These are phyloP conservation scores for Cercospora berteroae DNA, from an alignment of 2,329 filamentous ascomycete species.

Conservation along the genomic window DNA sequence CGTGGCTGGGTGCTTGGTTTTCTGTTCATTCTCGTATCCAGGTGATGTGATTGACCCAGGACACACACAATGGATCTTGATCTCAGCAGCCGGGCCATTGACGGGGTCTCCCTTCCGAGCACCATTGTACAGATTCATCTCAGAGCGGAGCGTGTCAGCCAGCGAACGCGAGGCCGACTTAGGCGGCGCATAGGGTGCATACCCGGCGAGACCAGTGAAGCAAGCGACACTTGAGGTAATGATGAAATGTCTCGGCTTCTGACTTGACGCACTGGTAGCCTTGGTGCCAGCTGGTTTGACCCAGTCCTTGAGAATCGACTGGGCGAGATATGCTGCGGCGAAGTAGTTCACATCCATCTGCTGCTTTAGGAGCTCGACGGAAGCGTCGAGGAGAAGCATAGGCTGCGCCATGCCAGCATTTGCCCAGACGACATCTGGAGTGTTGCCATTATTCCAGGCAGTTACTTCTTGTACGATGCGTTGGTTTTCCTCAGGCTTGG, in stretches of 20 bases:
- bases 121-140: slow-evolving; percentile 81
- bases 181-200: slow-evolving; percentile 75
- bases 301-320: slow-evolving; percentile 75
- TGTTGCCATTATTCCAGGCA: slow-evolving; percentile 69
- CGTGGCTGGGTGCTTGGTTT: slow-evolving; percentile 76
- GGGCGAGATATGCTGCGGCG: slow-evolving; percentile 80
- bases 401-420: slow-evolving; percentile 74
- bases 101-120: slow-evolving; percentile 43
- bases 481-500: slow-evolving; percentile 65
- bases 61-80: slow-evolving; percentile 77
- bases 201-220: slow-evolving; percentile 76
- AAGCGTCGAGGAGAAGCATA: slow-evolving; percentile 72
- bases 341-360: slow-evolving; percentile 96
- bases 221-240: slow-evolving; percentile 78
- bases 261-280: slow-evolving; percentile 14
- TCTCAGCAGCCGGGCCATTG: slow-evolving; percentile 57
- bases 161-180: slow-evolving; percentile 84
- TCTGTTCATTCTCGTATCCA: slow-evolving; percentile 72
- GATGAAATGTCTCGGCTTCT: slow-evolving; percentile 70
- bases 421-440: slow-evolving; percentile 89
- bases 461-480: slow-evolving; percentile 69
- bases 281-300: slow-evolving; percentile 49
- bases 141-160: slow-evolving; percentile 78
- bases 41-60: slow-evolving; percentile 80
- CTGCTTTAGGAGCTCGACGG: slow-evolving; percentile 62